These are phyloP conservation scores for Ophiostoma sp. DNA, from an alignment of 2,329 filamentous ascomycete genomes.

Conservation along the genomic window DNA sequence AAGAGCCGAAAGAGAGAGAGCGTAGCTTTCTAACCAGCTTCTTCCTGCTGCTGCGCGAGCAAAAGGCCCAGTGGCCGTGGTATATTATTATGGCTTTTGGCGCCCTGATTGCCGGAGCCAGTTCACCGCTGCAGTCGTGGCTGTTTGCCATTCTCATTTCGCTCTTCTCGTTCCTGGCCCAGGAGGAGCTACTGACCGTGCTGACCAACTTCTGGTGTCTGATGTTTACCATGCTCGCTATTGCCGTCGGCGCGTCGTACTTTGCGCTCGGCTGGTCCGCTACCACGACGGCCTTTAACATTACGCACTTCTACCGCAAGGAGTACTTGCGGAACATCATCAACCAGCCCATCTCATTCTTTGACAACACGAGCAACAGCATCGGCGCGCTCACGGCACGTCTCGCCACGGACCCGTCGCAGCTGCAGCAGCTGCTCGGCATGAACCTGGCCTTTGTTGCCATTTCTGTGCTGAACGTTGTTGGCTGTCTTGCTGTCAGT, in stretches of 20 bases:
- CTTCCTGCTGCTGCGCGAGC: conserved; percentile 52
- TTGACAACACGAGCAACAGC: conserved; percentile 55
- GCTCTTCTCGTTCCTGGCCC: conserved; percentile 40
- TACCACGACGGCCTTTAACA: conserved; percentile 29
- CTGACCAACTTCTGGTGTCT: conserved; percentile 53
- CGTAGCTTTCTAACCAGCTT: conserved; percentile 48
- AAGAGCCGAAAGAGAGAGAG: conserved; percentile 29
- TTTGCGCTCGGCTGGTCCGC: conserved; percentile 39
- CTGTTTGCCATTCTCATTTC: conserved; percentile 50
- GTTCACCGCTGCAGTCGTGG: conserved; percentile 42
- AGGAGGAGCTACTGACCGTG: conserved; percentile 23
- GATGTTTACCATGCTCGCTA: conserved; percentile 59
- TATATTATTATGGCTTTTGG: conserved; percentile 46
- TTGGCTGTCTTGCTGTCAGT: conserved; percentile 60
- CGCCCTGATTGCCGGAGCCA: conserved; percentile 37
- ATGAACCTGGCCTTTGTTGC: conserved; percentile 58
- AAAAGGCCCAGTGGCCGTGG: conserved; percentile 45
- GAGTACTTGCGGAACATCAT: conserved; percentile 58
- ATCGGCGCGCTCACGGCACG: conserved; percentile 55
- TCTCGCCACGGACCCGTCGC: conserved; percentile 51
- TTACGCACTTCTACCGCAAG: conserved; percentile 51
- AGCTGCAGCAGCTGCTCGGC: conserved; percentile 58
- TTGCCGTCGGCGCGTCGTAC: conserved; percentile 49
- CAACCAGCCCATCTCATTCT: conserved; percentile 54
- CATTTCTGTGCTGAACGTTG: conserved; percentile 59